Conservation (phyloP, 192 early-diverging fungal species). For the Dimargaris verticillata region DNA sequence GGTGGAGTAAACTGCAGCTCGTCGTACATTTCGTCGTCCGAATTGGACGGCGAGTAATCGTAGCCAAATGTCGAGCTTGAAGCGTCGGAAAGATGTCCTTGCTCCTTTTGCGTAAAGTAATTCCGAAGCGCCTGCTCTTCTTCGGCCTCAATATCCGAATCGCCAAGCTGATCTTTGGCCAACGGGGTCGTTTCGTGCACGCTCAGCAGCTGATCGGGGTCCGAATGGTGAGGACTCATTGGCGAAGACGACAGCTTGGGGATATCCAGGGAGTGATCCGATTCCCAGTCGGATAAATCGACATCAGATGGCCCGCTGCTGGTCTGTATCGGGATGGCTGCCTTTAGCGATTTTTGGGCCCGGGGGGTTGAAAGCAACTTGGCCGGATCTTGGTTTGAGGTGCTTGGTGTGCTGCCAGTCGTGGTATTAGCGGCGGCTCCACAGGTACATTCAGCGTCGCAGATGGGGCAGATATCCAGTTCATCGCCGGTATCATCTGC, state of each 20-base stretch:
- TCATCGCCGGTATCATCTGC: not conserved
- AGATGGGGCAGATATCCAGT: slow-evolving; percentile 8
- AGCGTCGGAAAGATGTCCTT: not conserved
- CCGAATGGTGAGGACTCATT: no score
- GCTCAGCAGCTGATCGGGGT: no score
- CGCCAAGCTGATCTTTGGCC: not conserved
- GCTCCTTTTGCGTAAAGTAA: not conserved
- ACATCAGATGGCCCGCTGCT: not conserved
- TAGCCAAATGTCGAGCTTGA: slow-evolving; percentile 8
- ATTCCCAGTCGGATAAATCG: no score
- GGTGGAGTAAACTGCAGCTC: slow-evolving; percentile 1
- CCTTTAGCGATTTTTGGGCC: not conserved
- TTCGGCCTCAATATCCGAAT: slow-evolving; percentile 5
- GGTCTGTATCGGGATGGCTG: not conserved
- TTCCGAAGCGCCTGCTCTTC: slow-evolving; percentile 1
- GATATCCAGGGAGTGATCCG: no score
- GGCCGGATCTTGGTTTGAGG: not conserved
- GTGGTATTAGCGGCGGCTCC: not conserved
- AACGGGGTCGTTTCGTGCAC: not conserved
- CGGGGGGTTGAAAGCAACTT: not conserved
- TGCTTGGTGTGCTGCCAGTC: not conserved
- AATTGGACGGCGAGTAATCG: slow-evolving; percentile 9
- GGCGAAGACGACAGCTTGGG: no score
- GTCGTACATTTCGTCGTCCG: slow-evolving; percentile 9
- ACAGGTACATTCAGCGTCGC: slow-evolving; percentile 10